A percentile compares a stretch with the other conserved stretches of the same genome.
Conservation (phyloP, 163 green algal species). For the Smithsoniella earleae region DNA sequence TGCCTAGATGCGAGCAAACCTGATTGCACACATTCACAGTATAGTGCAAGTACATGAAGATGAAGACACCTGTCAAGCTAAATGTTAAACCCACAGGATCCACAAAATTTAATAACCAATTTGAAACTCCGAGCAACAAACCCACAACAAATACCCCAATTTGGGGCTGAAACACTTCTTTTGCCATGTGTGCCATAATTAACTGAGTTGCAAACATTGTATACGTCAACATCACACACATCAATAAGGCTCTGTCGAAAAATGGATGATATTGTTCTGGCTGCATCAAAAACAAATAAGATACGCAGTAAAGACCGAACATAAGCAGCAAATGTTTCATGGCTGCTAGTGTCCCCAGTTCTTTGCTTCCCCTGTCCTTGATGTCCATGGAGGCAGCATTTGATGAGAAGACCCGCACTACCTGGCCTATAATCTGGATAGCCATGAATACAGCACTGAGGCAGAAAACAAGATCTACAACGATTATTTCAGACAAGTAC, state of each 20-base stretch:
- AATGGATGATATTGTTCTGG: background rate
- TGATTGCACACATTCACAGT: constrained; percentile 11
- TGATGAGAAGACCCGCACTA: constrained; percentile 33
- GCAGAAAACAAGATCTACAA: constrained; percentile 31
- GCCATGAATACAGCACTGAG: constrained; percentile 31
- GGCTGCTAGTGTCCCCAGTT: constrained; percentile 36
- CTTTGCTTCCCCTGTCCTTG: constrained; percentile 53
- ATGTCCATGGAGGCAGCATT: background rate
- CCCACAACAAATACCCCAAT: background rate
- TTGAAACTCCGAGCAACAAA: background rate
- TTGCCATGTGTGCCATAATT: constrained; percentile 30
- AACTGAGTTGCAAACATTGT: constrained; percentile 29
- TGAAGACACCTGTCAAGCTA: background rate
- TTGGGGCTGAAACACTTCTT: background rate
- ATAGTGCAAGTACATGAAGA: constrained; percentile 15
- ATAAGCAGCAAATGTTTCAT: constrained; percentile 36
- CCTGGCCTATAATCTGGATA: constrained; percentile 31
- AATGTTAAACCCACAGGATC: background rate
- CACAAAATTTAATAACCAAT: constrained; percentile 4
- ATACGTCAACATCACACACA: constrained; percentile 14
- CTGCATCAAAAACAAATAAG: constrained; percentile 23
- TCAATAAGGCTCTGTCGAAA: background rate
- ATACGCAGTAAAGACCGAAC: constrained; percentile 28
- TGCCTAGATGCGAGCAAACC: constrained; percentile 13
- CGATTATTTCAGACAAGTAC: background rate